phyloP scores from a whole-genome alignment of 495 filamentous ascomycete genomes.

The Annulohypoxylon stygium region DNA sequence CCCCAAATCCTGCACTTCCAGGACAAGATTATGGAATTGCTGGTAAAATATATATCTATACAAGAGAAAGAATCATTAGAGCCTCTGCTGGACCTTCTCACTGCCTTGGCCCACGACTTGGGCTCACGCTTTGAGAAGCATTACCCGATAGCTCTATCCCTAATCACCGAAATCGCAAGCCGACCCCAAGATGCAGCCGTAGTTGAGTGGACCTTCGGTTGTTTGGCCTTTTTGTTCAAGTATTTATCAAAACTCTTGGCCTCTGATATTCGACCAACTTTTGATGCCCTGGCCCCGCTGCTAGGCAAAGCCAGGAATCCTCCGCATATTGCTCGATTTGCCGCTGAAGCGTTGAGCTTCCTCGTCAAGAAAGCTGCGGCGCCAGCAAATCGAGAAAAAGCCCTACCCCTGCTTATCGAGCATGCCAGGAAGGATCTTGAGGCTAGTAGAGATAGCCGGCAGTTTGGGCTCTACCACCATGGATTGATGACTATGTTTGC shows the following conservation, averaged over 20 bases:
- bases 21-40: conserved; percentile 80
- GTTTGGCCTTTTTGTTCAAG: conserved; percentile 96
- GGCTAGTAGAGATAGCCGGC: conserved; percentile 62
- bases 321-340: conserved; percentile 86
- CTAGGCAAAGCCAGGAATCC: conserved; percentile 87
- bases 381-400: conserved; percentile 76
- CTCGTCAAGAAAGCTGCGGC: conserved; percentile 88
- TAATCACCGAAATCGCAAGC: conserved; percentile 70
- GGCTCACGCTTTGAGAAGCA: conserved; percentile 89
- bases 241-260: conserved; percentile 89
- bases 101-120: conserved; percentile 92
- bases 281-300: conserved; percentile 84
- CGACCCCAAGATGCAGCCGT: conserved; percentile 74
- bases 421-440: conserved; percentile 77
- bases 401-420: conserved; percentile 75
- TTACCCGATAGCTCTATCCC: conserved; percentile 75
- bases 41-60: conserved; percentile 82
- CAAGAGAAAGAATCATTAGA: conserved; percentile 82
- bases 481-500: conserved; percentile 92
- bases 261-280: conserved; percentile 85
- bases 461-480: conserved; percentile 75
- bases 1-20: conserved; percentile 91
- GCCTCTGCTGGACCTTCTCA: conserved; percentile 83
- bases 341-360: conserved; percentile 95
- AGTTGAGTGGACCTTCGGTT: conserved; percentile 96